Conservation (phyloP, 495 filamentous ascomycete species). For the Geoglossum glabrum region DNA sequence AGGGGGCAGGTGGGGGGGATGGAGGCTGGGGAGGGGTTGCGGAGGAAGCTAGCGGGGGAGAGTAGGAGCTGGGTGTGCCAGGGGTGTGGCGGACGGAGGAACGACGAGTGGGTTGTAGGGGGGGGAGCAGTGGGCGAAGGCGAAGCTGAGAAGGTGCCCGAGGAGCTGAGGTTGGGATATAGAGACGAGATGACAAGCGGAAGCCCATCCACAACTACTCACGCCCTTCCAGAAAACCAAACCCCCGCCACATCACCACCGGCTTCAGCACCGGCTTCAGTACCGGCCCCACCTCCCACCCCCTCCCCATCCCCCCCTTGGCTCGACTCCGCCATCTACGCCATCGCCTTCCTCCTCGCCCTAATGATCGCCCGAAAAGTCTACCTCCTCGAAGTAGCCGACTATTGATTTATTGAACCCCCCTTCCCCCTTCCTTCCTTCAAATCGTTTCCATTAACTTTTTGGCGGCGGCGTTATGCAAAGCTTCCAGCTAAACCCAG, state of each 20-base stretch:
- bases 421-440: background rate
- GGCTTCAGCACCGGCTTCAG: background rate
- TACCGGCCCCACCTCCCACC: slow-evolving; percentile 9
- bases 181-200: slow-evolving; percentile 19
- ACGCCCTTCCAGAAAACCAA: background rate
- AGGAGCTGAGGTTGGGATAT: slow-evolving; percentile 28
- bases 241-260: background rate
- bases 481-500: no score
- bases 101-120: slow-evolving; percentile 49
- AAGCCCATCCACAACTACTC: background rate
- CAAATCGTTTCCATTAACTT: slow-evolving; percentile 10
- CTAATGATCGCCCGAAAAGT: background rate
- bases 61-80: slow-evolving; percentile 42
- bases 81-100: slow-evolving; percentile 40
- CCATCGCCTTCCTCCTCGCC: background rate
- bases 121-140: slow-evolving; percentile 4
- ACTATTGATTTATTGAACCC: slow-evolving; percentile 10
- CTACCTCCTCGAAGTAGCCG: slow-evolving; percentile 28
- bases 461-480: background rate
- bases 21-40: slow-evolving; percentile 42
- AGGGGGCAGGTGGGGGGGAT: slow-evolving; percentile 75
- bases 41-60: slow-evolving; percentile 43
- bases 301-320: background rate
- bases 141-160: slow-evolving; percentile 24
- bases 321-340: background rate